Evolutionary conservation across 2,329 filamentous ascomycete species (phyloP), one percentile per base, ranked within the genome.

Genomic region (Aspergillus brasiliensis): DNA sequence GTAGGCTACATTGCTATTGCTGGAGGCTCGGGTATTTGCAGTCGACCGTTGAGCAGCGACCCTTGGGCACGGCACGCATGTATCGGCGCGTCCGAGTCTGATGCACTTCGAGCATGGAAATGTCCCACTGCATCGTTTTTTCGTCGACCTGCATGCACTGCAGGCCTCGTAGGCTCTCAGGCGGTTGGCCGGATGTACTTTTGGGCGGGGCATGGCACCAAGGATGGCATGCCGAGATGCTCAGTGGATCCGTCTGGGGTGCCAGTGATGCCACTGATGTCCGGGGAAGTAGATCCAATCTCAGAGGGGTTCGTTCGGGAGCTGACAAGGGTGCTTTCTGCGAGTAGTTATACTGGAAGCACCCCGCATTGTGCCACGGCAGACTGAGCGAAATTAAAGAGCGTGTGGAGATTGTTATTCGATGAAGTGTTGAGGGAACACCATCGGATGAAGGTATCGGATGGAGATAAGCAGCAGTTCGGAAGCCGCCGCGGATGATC

Each of bases 81-180:
- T 71, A 19, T 71, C 67, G 19, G 71, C 75, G 4, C 79, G 72
- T 2, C 80, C 80, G 17, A 80, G 78, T 6, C 76, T 73, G 6
- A 79, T 72, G 58, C 82, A 84, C 49, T 80, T 78, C 0, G 76
- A 73, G 62, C 82, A 84, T 1, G 82, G 82, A 2, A 79, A 77
- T 0, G 75, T 76, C 8, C 79, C 81, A 57, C 78, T 80, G 66
- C 82, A 84, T 62, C 81, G 73, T 69, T 83, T 84, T 71, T 84
- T 84, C 8, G 81, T 78, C 13, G 75, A 73, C 28, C 81, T 78
- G 63, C 82, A 84, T 5, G 77, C 68, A 49, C 76, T 74, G 63
- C 82, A 84, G 7, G 82, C 82, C 58, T 82, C 79, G 21, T 76
- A 77, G 15, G 80, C 80, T 42, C 82, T 77, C 58, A 80, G 78